A percentile compares a stretch with the other conserved stretches of the same genome.
Conservation (phyloP, 176 grass and related monocot genomes). For the Cocos nucifera region DNA sequence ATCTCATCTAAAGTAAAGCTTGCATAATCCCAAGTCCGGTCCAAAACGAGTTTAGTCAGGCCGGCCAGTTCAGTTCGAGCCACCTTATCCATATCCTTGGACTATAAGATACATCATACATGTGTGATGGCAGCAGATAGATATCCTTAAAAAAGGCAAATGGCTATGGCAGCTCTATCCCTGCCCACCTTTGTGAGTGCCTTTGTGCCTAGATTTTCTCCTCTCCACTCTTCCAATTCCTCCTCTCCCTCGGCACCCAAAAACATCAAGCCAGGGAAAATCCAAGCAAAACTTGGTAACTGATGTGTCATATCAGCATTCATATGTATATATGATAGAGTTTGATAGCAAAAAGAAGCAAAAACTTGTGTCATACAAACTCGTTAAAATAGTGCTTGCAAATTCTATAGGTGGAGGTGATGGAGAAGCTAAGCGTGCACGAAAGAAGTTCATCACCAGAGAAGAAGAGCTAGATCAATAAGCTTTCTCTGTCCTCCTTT, state of each 20-base stretch:
- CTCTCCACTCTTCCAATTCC: neutral
- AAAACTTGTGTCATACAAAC: too few species aligned
- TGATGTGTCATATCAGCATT: neutral
- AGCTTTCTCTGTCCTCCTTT: neutral
- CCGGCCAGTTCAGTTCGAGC: too few species aligned
- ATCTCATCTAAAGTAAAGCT: too few species aligned
- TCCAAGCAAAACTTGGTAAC: slow-evolving; percentile 9
- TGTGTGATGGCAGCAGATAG: too few species aligned
- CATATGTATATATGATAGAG: too few species aligned
- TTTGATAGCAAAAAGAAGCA: neutral
- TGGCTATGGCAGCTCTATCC: slow-evolving; percentile 34
- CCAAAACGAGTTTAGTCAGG: too few species aligned
- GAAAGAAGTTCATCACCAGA: slow-evolving; percentile 93
- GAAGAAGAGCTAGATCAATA: slow-evolving; percentile 91
- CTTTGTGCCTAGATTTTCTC: neutral
- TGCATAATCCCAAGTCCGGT: too few species aligned
- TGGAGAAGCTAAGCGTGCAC: slow-evolving; percentile 49
- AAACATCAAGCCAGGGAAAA: neutral
- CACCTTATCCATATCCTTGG: too few species aligned
- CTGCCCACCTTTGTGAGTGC: slow-evolving; percentile 15
- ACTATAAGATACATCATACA: too few species aligned
- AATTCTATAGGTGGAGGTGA: slow-evolving; percentile 36
- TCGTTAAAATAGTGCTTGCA: neutral
- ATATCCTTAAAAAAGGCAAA: neutral
- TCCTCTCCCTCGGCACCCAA: neutral